Evolutionary conservation across 2,329 filamentous ascomycete species (phyloP).

Genomic region (Dactylellina leptospora): DNA sequence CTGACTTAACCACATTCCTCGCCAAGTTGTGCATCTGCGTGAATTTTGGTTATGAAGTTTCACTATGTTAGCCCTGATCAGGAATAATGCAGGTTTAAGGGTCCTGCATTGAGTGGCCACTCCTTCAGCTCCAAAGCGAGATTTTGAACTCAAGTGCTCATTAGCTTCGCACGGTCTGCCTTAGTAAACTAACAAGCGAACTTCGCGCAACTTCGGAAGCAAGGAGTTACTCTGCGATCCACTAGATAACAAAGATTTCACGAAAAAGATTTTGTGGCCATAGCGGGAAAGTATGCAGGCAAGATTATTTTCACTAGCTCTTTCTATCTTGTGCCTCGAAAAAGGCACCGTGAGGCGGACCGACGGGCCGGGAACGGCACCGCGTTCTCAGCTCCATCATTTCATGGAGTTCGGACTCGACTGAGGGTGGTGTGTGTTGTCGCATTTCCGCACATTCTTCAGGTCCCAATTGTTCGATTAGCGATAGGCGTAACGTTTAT

Average conservation of each 20-base stretch:
- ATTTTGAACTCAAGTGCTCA: too few relatives aligned
- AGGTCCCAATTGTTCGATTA: too few relatives aligned
- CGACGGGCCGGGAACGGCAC: conserved; percentile 21
- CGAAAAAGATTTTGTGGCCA: not conserved
- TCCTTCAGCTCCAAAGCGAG: too few relatives aligned
- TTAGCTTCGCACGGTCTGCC: not conserved
- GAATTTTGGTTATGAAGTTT: conserved; percentile 17
- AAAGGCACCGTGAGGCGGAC: not conserved
- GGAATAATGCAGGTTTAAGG: not conserved
- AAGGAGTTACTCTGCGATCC: too few relatives aligned
- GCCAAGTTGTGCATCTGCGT: conserved; percentile 19
- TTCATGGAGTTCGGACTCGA: too few relatives aligned
- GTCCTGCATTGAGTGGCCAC: not conserved
- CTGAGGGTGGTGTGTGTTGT: too few relatives aligned
- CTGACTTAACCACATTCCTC: not conserved
- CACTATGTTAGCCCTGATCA: not conserved
- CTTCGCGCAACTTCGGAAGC: conserved; percentile 23
- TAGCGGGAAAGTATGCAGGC: conserved; percentile 22
- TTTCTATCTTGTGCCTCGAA: conserved; percentile 4
- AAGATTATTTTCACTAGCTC: conserved; percentile 5
- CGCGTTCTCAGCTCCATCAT: not conserved
- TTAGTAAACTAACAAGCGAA: not conserved
- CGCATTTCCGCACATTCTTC: too few relatives aligned
- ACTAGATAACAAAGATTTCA: conserved; percentile 10
- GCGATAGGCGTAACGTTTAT: not conserved